Evolutionary conservation across 2,329 filamentous ascomycete species (phyloP).

Genomic region (Ophiostoma ulmi): DNA sequence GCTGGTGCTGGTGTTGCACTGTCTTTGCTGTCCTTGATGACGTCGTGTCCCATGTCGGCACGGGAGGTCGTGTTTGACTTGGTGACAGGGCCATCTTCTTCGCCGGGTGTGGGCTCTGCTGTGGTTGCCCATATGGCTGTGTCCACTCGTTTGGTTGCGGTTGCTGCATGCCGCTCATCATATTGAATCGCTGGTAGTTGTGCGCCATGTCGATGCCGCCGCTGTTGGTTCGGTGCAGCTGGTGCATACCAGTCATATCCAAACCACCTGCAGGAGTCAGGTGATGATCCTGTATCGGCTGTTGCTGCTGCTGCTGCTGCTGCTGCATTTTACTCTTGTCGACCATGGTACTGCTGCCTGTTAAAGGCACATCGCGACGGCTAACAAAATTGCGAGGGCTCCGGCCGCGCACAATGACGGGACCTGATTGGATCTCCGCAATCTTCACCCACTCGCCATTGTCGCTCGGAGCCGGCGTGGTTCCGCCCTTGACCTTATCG

Average conservation of each 20-base stretch:
- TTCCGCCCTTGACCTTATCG: neutral
- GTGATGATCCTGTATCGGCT: slow-evolving; percentile 18
- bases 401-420: slow-evolving; percentile 90
- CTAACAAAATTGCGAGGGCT: slow-evolving; percentile 94
- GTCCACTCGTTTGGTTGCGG: slow-evolving; percentile 41
- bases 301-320: slow-evolving; percentile 10
- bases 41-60: slow-evolving; percentile 47
- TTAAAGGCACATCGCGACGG: slow-evolving; percentile 75
- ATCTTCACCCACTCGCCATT: slow-evolving; percentile 64
- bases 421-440: slow-evolving; percentile 80
- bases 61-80: slow-evolving; percentile 46
- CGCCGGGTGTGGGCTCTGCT: slow-evolving; percentile 43
- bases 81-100: slow-evolving; percentile 53
- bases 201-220: slow-evolving; percentile 25
- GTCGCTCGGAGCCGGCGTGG: slow-evolving; percentile 48
- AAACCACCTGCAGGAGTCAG: neutral
- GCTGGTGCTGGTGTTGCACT: slow-evolving; percentile 13
- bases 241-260: slow-evolving; percentile 17
- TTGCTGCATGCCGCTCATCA: slow-evolving; percentile 34
- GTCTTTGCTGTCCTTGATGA: slow-evolving; percentile 17
- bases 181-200: slow-evolving; percentile 34
- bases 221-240: slow-evolving; percentile 21
- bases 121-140: slow-evolving; percentile 28
- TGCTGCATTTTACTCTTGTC: slow-evolving; percentile 46
- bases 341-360: slow-evolving; percentile 33